These are phyloP conservation scores for Erodium trifolium DNA, from an alignment of 441 rosid species.

Conservation along the genomic window DNA sequence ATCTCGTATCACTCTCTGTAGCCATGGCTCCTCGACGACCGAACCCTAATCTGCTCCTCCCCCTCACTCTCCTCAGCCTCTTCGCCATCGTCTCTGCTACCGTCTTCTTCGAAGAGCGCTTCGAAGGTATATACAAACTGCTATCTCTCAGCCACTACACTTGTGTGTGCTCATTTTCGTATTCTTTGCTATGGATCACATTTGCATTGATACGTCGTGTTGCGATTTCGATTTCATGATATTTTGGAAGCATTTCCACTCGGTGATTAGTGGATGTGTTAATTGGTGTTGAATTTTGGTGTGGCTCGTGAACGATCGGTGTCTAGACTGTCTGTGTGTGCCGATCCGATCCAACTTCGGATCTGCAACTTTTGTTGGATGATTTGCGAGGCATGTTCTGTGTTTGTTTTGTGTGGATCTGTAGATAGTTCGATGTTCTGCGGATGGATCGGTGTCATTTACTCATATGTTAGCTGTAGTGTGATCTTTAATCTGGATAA, in stretches of 20 bases:
- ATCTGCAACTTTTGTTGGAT: background rate
- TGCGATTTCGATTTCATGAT: background rate
- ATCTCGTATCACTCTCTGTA: background rate
- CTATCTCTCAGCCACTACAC: slow-evolving; percentile 1
- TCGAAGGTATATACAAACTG: slow-evolving; percentile 43
- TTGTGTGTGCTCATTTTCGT: background rate
- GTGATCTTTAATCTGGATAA: background rate
- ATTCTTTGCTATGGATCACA: background rate
- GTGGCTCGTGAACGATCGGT: background rate
- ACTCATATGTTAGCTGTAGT: background rate
- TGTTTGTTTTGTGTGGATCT: too few species aligned
- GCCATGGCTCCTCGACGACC: slow-evolving; percentile 36
- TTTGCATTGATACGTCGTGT: background rate
- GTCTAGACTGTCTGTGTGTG: background rate
- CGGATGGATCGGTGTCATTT: background rate
- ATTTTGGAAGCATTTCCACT: background rate
- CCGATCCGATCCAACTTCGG: background rate
- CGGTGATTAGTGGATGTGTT: background rate
- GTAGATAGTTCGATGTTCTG: background rate
- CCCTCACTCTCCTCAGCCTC: slow-evolving; percentile 30
- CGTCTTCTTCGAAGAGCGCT: slow-evolving; percentile 80
- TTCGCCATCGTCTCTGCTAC: slow-evolving; percentile 42
- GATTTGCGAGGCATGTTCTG: too few species aligned
- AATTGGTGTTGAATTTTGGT: background rate
- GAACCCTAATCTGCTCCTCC: slow-evolving; percentile 35